Conservation (phyloP, 2,329 filamentous ascomycete genomes). For the Waltergamsia citrina region DNA sequence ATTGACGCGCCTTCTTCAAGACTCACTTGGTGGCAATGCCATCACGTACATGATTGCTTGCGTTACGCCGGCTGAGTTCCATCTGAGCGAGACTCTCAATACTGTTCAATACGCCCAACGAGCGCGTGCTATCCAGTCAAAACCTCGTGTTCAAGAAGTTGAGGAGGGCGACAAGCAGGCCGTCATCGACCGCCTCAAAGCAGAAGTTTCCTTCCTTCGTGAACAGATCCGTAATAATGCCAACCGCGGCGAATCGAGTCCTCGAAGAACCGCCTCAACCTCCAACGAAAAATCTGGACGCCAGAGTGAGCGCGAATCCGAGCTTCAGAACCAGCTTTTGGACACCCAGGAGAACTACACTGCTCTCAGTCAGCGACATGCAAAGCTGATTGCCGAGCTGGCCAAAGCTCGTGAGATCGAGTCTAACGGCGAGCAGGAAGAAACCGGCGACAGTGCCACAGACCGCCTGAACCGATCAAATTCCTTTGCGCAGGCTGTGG, state of each 20-base stretch:
- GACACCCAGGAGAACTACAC: constrained; percentile 94
- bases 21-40: constrained; percentile 91
- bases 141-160: constrained; percentile 87
- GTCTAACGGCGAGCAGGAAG: constrained; percentile 44
- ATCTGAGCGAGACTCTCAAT: constrained; percentile 93
- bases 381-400: constrained; percentile 90
- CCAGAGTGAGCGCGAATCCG: constrained; percentile 73
- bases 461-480: constrained; percentile 90
- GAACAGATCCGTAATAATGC: constrained; percentile 89
- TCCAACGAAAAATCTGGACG: constrained; percentile 68
- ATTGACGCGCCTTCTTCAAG: constrained; percentile 87
- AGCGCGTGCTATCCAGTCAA: constrained; percentile 92
- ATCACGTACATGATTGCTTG: constrained; percentile 99
- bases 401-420: constrained; percentile 73
- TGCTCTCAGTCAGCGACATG: constrained; percentile 82
- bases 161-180: constrained; percentile 93
- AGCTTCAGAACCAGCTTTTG: constrained; percentile 87
- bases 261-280: constrained; percentile 39
- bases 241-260: constrained; percentile 41
- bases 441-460: constrained; percentile 67
- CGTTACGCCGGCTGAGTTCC: constrained; percentile 93
- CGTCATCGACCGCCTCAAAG: constrained; percentile 84
- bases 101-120: constrained; percentile 96
- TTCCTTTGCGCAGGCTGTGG: constrained; percentile 90
- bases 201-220: constrained; percentile 85